Conservation (phyloP, 331 rosid genomes). For the Rosa hybrid region DNA sequence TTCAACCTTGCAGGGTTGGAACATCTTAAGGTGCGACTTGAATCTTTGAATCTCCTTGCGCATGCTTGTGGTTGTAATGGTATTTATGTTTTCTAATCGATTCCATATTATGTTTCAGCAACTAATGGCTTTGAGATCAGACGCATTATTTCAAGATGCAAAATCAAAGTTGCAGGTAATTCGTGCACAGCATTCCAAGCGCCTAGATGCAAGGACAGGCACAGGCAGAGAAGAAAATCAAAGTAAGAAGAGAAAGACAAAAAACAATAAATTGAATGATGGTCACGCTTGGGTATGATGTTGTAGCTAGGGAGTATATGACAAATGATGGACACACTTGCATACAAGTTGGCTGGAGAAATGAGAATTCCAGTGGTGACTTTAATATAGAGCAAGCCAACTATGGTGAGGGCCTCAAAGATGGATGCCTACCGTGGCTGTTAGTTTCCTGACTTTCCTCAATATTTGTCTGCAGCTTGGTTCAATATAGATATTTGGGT, state of each 20-base stretch:
- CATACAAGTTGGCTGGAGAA: neutral
- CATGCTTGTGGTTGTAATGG: neutral
- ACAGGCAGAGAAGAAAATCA: slow-evolving; percentile 56
- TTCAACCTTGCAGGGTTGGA: slow-evolving; percentile 97
- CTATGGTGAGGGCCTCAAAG: neutral
- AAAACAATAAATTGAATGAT: slow-evolving; percentile 38
- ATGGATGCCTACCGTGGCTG: neutral
- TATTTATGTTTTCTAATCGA: neutral
- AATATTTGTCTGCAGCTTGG: neutral
- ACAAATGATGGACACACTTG: slow-evolving; percentile 20
- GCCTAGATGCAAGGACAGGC: slow-evolving; percentile 53
- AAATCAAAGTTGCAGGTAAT: slow-evolving; percentile 67
- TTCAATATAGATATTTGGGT: neutral
- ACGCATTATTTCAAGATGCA: slow-evolving; percentile 76
- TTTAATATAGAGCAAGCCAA: neutral
- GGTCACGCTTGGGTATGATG: slow-evolving; percentile 20
- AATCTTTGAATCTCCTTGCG: slow-evolving; percentile 17
- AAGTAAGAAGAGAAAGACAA: slow-evolving; percentile 51
- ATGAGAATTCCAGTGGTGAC: neutral
- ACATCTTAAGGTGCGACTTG: slow-evolving; percentile 71
- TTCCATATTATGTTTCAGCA: slow-evolving; percentile 58
- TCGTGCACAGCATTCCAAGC: slow-evolving; percentile 70
- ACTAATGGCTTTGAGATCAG: slow-evolving; percentile 83
- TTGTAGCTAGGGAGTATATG: slow-evolving; percentile 10
- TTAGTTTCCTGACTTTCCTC: neutral